Conservation (phyloP, 331 rosid species). For the Pyracantha coccinea region DNA sequence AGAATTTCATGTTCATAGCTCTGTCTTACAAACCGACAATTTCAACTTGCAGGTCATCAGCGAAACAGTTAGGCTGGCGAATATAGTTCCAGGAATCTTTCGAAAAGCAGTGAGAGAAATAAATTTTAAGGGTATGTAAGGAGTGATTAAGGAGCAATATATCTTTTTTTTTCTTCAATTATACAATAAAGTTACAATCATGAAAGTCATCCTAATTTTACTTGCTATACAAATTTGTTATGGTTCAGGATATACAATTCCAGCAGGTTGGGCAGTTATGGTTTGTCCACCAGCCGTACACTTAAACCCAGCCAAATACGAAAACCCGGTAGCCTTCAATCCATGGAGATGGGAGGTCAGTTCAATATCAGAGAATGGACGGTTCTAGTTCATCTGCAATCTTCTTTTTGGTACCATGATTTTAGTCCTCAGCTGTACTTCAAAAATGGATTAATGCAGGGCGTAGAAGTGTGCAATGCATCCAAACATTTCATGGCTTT, state of each 20-base stretch:
- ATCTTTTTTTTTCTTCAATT: background rate
- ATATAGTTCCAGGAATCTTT: slow-evolving; percentile 93
- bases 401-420: background rate
- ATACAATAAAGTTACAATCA: background rate
- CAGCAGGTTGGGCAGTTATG: slow-evolving; percentile 93
- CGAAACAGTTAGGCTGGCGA: slow-evolving; percentile 93
- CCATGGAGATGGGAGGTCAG: slow-evolving; percentile 86
- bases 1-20: background rate
- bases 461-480: slow-evolving; percentile 51
- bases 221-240: slow-evolving; percentile 13
- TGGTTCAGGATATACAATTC: slow-evolving; percentile 74
- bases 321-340: slow-evolving; percentile 76
- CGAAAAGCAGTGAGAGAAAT: slow-evolving; percentile 68
- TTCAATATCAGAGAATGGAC: background rate
- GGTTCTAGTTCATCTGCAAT: background rate
- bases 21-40: background rate
- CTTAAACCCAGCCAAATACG: slow-evolving; percentile 66
- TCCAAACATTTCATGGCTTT: slow-evolving; percentile 92
- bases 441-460: slow-evolving; percentile 27
- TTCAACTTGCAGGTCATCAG: slow-evolving; percentile 63
- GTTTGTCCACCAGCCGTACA: slow-evolving; percentile 98
- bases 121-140: slow-evolving; percentile 62
- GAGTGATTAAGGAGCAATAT: background rate
- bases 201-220: slow-evolving; percentile 14
- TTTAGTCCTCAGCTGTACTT: background rate